These are phyloP conservation scores for Suillus spraguei DNA, from an alignment of 768 basidiomycete genomes.

Conservation along the genomic window DNA sequence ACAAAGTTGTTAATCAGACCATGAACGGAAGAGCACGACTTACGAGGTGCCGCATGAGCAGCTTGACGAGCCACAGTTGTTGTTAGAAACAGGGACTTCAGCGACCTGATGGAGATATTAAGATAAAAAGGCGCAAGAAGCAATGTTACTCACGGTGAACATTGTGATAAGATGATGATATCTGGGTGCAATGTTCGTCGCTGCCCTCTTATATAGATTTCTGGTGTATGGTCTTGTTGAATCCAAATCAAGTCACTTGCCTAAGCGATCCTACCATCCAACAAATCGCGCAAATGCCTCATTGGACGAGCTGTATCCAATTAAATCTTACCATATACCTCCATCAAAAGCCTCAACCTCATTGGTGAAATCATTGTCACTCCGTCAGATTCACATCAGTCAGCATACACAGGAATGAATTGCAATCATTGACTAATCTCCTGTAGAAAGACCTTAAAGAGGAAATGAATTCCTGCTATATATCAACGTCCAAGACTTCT, in stretches of 20 bases:
- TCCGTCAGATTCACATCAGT: no score
- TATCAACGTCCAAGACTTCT: background rate
- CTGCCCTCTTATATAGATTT: background rate
- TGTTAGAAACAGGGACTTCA: background rate
- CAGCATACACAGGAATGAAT: no score
- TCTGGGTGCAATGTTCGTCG: background rate
- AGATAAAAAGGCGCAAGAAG: background rate
- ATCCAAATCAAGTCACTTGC: background rate
- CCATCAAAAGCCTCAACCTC: background rate
- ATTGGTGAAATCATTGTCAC: background rate
- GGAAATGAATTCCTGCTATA: background rate
- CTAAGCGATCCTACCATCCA: background rate
- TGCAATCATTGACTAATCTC: background rate
- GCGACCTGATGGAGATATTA: background rate
- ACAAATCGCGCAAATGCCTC: background rate
- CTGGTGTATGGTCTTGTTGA: conserved; percentile 1
- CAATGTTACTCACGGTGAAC: background rate
- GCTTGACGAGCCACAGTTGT: background rate
- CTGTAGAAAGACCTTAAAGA: background rate
- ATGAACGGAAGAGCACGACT: background rate
- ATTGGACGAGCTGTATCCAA: background rate
- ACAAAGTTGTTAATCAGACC: background rate
- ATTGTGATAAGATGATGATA: background rate
- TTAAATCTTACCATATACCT: background rate
- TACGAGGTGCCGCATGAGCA: background rate